phyloP scores from a whole-genome alignment of 441 rosid species.

The Arabidopsis hybrid region DNA sequence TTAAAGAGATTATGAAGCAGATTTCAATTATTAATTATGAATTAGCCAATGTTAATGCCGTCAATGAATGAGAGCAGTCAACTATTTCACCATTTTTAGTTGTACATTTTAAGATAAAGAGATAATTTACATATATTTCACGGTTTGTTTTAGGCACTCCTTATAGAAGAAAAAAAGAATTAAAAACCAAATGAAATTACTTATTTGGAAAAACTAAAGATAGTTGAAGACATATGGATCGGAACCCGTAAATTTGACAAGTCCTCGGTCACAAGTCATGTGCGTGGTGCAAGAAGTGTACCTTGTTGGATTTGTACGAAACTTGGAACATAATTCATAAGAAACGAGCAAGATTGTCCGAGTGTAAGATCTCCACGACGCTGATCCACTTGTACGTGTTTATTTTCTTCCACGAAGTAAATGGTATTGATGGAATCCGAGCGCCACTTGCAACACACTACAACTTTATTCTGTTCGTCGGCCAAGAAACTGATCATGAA shows the following conservation, averaged over 20 bases:
- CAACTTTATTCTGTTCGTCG: constrained; percentile 13
- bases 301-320: constrained; percentile 2
- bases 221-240: neutral
- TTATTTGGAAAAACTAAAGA: neutral
- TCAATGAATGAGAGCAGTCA: neutral
- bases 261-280: neutral
- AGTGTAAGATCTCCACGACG: neutral
- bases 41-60: neutral
- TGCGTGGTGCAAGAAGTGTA: neutral
- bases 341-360: neutral
- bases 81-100: neutral
- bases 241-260: neutral
- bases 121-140: neutral
- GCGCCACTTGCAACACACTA: neutral
- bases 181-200: neutral
- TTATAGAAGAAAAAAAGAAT: neutral
- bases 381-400: neutral
- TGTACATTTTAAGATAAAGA: neutral
- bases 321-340: constrained; percentile 27
- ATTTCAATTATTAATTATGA: constrained; percentile 50
- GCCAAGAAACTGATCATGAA: constrained; percentile 15
- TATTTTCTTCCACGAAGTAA: neutral
- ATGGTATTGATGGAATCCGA: neutral
- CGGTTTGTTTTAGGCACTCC: neutral
- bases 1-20: constrained; percentile 55